Conservation (phyloP, 2,329 filamentous ascomycete genomes). For the Xylariaceae sp. region DNA sequence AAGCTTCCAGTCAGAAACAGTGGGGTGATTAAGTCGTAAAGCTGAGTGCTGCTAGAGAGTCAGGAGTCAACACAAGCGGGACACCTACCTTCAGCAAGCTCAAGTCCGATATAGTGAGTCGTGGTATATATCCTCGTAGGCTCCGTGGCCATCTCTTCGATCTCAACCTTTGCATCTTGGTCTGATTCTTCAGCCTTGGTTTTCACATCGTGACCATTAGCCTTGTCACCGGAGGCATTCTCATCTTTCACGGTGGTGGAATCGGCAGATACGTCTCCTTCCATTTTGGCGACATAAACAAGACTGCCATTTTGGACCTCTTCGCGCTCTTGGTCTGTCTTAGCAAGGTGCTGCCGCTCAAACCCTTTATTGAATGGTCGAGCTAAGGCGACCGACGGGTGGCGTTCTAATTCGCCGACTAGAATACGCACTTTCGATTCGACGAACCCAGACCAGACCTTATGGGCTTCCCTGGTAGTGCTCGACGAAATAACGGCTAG, state of each 20-base stretch:
- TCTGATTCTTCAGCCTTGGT: slow-evolving; percentile 23
- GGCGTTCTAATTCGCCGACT: slow-evolving; percentile 75
- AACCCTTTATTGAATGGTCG: slow-evolving; percentile 93
- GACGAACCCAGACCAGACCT: slow-evolving; percentile 84
- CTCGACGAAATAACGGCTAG: slow-evolving; percentile 80
- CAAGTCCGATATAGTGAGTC: slow-evolving; percentile 89
- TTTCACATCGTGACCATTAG: slow-evolving; percentile 3
- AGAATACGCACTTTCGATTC: slow-evolving; percentile 89
- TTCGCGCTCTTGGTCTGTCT: slow-evolving; percentile 44
- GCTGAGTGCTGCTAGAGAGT: background rate
- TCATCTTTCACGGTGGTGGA: slow-evolving; percentile 25
- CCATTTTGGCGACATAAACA: slow-evolving; percentile 37
- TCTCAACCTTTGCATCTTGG: slow-evolving; percentile 14
- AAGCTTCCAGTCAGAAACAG: slow-evolving; percentile 29
- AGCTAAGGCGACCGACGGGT: slow-evolving; percentile 72
- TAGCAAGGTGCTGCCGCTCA: slow-evolving; percentile 71
- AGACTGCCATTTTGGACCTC: slow-evolving; percentile 51
- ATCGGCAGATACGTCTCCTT: slow-evolving; percentile 12
- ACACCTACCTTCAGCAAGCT: slow-evolving; percentile 65
- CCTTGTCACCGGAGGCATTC: slow-evolving; percentile 12
- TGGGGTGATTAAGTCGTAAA: slow-evolving; percentile 12
- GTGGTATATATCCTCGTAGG: slow-evolving; percentile 67
- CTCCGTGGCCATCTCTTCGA: slow-evolving; percentile 24
- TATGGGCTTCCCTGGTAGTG: slow-evolving; percentile 75
- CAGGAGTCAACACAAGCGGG: background rate